These are phyloP conservation scores for Blastomyces gilchristii DNA, from an alignment of 2,329 filamentous ascomycete species.

Conservation along the genomic window DNA sequence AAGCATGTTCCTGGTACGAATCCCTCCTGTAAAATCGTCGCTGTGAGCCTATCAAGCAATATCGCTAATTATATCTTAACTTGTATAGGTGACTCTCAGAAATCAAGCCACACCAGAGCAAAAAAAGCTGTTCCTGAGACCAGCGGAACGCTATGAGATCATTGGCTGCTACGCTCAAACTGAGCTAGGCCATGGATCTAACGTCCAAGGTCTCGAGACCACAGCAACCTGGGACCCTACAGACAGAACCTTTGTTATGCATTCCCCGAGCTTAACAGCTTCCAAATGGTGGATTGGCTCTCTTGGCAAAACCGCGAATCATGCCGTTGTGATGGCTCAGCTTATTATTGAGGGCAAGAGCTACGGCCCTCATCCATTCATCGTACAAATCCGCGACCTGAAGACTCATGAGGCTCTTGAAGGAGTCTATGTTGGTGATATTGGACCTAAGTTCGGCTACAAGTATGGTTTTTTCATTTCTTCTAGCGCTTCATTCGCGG, in stretches of 20 bases:
- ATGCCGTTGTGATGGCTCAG: constrained; percentile 71
- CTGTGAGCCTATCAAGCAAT: not conserved
- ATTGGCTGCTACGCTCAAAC: constrained; percentile 76
- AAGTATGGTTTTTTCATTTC: constrained; percentile 34
- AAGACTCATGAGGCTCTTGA: constrained; percentile 59
- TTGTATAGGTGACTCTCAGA: constrained; percentile 51
- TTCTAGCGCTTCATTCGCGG: not conserved
- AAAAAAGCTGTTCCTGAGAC: constrained; percentile 60
- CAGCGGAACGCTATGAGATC: constrained; percentile 57
- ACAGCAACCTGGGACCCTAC: constrained; percentile 62
- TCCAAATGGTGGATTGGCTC: constrained; percentile 83
- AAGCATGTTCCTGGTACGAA: constrained; percentile 54
- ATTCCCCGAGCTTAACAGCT: constrained; percentile 62
- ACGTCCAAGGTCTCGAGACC: constrained; percentile 62
- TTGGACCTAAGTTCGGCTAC: constrained; percentile 70
- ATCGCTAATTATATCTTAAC: not conserved
- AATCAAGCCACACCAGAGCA: constrained; percentile 66
- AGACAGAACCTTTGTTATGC: constrained; percentile 64
- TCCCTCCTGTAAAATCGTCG: no score
- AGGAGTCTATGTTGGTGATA: constrained; percentile 65
- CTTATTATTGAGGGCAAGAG: constrained; percentile 57
- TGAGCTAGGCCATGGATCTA: constrained; percentile 68
- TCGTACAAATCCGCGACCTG: constrained; percentile 62
- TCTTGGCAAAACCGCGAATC: constrained; percentile 63
- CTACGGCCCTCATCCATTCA: constrained; percentile 66